A percentile compares a stretch with the other conserved stretches of the same genome.
Evolutionary conservation across 148 eudicot species (phyloP).

Genomic region (Selenicereus undatus): DNA sequence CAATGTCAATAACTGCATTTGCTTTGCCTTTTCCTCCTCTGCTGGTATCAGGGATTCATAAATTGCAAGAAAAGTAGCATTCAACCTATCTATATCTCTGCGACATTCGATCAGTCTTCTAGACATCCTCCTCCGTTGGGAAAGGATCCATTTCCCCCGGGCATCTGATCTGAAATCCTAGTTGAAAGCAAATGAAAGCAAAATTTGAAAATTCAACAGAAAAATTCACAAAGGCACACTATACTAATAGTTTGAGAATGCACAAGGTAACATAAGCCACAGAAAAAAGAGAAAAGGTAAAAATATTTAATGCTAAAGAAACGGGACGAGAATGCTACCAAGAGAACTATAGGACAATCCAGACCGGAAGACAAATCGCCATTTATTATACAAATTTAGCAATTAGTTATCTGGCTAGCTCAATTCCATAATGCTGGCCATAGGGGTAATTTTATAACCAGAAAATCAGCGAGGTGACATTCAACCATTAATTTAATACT

Average conservation of each 20-base stretch:
- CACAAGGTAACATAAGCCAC: background rate
- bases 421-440: too few species aligned
- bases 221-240: background rate
- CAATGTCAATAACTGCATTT: conserved; percentile 56
- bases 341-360: too few species aligned
- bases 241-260: too few species aligned
- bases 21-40: conserved; percentile 85
- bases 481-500: too few species aligned
- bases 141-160: conserved; percentile 63
- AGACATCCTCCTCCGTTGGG: conserved; percentile 58
- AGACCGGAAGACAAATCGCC: too few species aligned
- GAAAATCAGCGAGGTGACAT: too few species aligned
- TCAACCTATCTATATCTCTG: conserved; percentile 53
- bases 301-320: background rate
- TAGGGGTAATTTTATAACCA: too few species aligned
- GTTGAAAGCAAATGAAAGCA: conserved; percentile 24
- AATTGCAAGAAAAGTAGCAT: conserved; percentile 52
- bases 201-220: conserved; percentile 2
- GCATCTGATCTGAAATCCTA: conserved; percentile 92
- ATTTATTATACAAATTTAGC: too few species aligned
- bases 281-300: background rate
- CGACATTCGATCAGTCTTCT: conserved; percentile 55
- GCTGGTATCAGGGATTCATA: conserved; percentile 72
- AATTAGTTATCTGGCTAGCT: too few species aligned
- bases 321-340: too few species aligned